Percentiles rank a stretch among this genome's conserved stretches.
phyloP scores from a whole-genome alignment of 2,329 filamentous ascomycete species.

The Claviceps pazoutovae region DNA sequence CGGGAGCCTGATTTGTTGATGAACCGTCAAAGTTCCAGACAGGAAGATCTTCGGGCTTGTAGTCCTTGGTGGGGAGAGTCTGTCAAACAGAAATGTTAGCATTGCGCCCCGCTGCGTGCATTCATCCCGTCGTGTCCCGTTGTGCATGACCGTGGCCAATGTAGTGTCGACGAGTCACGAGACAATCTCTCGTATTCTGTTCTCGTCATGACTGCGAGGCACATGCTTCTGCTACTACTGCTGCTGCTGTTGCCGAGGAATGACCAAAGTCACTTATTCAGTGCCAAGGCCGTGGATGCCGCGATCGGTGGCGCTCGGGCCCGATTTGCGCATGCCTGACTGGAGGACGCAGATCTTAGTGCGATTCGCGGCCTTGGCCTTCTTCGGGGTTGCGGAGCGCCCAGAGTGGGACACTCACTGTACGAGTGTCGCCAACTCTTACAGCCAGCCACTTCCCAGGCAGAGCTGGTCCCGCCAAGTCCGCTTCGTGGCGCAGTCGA shows the following conservation, averaged over 20 bases:
- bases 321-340: not conserved
- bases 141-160: not conserved
- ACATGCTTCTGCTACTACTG: not conserved
- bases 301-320: not conserved
- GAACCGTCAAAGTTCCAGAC: constrained; percentile 56
- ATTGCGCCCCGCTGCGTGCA: not conserved
- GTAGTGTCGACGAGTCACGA: not conserved
- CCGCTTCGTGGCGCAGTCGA: not conserved
- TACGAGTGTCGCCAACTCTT: not conserved
- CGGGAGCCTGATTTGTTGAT: constrained; percentile 81
- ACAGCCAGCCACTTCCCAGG: not conserved
- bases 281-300: not conserved
- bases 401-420: not conserved
- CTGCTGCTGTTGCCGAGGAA: not conserved
- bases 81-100: constrained; percentile 11
- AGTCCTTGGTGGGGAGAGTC: constrained; percentile 37
- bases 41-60: constrained; percentile 37
- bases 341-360: not conserved
- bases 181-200: not conserved
- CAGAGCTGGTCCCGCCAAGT: not conserved
- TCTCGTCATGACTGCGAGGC: not conserved
- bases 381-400: not conserved
- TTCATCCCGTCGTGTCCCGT: not conserved
- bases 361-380: not conserved
- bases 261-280: not conserved